A percentile compares a stretch with the other conserved stretches of the same genome.
Evolutionary conservation across 352 stramenopile genomes (phyloP).

Genomic region (Pythium guiyangense): DNA sequence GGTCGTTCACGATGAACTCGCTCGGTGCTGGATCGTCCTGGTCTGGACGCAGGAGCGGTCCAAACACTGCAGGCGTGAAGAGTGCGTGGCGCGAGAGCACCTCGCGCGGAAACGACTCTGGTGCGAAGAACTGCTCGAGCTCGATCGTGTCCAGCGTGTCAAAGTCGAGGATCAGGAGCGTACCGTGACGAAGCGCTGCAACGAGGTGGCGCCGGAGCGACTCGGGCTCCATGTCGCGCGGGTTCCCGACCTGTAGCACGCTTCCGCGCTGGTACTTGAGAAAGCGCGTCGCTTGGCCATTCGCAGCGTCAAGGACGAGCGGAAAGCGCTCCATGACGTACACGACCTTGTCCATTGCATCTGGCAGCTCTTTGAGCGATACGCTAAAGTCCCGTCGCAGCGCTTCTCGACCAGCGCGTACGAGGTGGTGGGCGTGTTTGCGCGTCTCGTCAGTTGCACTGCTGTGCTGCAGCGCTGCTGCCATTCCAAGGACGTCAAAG

Average conservation of each 20-base stretch:
- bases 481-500: slow-evolving; percentile 9
- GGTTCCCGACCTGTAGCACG: slow-evolving; percentile 76
- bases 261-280: slow-evolving; percentile 88
- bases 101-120: slow-evolving; percentile 60
- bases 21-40: slow-evolving; percentile 45
- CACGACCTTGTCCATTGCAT: slow-evolving; percentile 80
- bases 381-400: slow-evolving; percentile 30
- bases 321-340: slow-evolving; percentile 87
- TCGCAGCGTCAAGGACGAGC: slow-evolving; percentile 76
- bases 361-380: slow-evolving; percentile 77
- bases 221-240: slow-evolving; percentile 54
- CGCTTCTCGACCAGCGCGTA: slow-evolving; percentile 19
- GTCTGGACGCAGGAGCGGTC: slow-evolving; percentile 31
- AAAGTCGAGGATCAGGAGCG: slow-evolving; percentile 76
- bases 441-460: slow-evolving; percentile 5
- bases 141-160: slow-evolving; percentile 56
- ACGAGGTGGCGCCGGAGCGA: slow-evolving; percentile 75
- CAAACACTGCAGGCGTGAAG: slow-evolving; percentile 57
- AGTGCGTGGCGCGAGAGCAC: slow-evolving; percentile 67
- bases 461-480: neutral
- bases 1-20: slow-evolving; percentile 76
- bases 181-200: slow-evolving; percentile 64
- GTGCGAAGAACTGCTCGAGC: slow-evolving; percentile 75
- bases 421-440: too few relatives aligned
- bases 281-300: slow-evolving; percentile 72